phyloP scores from a whole-genome alignment of 495 filamentous ascomycete genomes.

The Aspergillus funiculosus region DNA sequence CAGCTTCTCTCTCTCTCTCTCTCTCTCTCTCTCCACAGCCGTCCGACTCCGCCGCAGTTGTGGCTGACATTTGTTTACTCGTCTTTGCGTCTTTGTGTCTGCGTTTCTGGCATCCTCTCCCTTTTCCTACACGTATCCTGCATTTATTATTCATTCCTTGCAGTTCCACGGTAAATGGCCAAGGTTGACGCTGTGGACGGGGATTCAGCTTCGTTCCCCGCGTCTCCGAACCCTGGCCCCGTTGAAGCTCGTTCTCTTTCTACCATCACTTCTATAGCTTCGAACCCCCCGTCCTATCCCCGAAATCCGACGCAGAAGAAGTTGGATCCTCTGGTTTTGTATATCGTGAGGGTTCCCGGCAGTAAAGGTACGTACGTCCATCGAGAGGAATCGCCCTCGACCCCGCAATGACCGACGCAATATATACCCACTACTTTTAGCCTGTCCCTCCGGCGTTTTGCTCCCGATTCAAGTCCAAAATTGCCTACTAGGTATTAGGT shows the following conservation, averaged over 20 bases:
- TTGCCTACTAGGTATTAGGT: too few species aligned
- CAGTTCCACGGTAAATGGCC: conserved; percentile 19
- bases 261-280: conserved; percentile 68
- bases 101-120: background rate
- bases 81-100: conserved; percentile 1
- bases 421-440: background rate
- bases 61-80: conserved; percentile 12
- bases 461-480: background rate
- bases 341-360: conserved; percentile 88
- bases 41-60: conserved; percentile 16
- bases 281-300: conserved; percentile 80
- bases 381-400: background rate
- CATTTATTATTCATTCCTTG: background rate
- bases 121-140: background rate
- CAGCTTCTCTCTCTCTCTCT: too few species aligned
- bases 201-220: conserved; percentile 17
- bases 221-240: conserved; percentile 33
- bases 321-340: conserved; percentile 67
- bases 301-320: conserved; percentile 60
- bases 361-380: conserved; percentile 60
- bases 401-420: background rate
- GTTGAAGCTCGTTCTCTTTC: conserved; percentile 81
- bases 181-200: conserved; percentile 22
- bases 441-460: background rate
- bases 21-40: conserved; percentile 15